Conservation (phyloP, 352 stramenopile genomes). For the Phytophthora megakarya region DNA sequence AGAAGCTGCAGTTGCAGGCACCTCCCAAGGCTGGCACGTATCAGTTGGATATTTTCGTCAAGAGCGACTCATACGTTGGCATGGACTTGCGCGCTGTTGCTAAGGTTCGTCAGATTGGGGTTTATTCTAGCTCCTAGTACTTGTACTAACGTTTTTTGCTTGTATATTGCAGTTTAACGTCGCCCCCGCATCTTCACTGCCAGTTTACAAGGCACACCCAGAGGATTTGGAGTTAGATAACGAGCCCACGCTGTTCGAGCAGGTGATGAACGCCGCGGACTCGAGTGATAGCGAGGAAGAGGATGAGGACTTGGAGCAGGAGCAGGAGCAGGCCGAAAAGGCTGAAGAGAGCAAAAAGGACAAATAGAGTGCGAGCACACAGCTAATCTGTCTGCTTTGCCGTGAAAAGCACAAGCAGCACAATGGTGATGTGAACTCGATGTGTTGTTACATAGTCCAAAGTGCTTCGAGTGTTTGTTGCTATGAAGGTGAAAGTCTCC, state of each 20-base stretch:
- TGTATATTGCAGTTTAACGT: constrained; percentile 88
- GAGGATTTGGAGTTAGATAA: constrained; percentile 99
- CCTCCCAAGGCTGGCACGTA: constrained; percentile 94
- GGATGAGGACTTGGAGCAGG: constrained; percentile 55
- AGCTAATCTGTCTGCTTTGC: constrained; percentile 37
- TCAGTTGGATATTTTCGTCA: constrained; percentile 97
- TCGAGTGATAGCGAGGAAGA: constrained; percentile 89
- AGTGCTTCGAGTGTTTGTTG: constrained; percentile 15
- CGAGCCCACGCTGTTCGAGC: constrained; percentile 99
- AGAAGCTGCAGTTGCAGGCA: constrained; percentile 97
- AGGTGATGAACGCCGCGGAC: constrained; percentile 91
- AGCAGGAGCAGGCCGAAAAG: constrained; percentile 57
- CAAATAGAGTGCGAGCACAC: constrained; percentile 52
- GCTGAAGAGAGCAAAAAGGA: constrained; percentile 67
- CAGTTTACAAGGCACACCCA: constrained; percentile 96
- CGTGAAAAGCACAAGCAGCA: constrained; percentile 30
- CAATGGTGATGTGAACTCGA: constrained; percentile 31
- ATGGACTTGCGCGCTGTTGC: constrained; percentile 94
- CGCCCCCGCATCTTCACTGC: constrained; percentile 90
- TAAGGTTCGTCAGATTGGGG: constrained; percentile 60
- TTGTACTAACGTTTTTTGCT: constrained; percentile 13
- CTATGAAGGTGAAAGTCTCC: not conserved
- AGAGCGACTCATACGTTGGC: constrained; percentile 98
- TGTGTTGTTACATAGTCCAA: constrained; percentile 24
- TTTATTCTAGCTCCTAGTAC: not conserved